Evolutionary conservation across 1,139 yeast species (phyloP).

Genomic region (Trichomonascaceae sp.): DNA sequence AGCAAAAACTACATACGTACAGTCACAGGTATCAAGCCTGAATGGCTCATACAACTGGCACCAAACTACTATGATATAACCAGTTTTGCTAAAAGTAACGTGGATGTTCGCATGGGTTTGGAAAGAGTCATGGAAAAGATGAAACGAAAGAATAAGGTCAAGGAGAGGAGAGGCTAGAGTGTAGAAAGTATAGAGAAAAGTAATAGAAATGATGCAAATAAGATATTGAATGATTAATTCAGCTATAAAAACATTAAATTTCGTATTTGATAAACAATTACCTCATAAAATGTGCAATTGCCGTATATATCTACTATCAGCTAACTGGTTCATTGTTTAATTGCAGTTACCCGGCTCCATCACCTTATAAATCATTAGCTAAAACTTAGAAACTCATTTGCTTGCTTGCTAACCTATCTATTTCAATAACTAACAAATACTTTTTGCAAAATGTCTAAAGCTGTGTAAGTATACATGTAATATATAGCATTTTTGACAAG

Average conservation of each 20-base stretch:
- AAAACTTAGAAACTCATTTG: not conserved
- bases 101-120: slow-evolving; percentile 69
- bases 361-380: not conserved
- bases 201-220: not conserved
- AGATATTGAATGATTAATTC: too few species aligned
- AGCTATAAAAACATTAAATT: too few species aligned
- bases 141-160: slow-evolving; percentile 10
- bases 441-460: slow-evolving; percentile 5
- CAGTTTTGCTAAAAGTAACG: slow-evolving; percentile 61
- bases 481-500: not conserved
- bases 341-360: not conserved
- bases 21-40: slow-evolving; percentile 86
- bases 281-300: too few species aligned
- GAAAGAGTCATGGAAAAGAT: slow-evolving; percentile 49
- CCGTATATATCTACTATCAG: too few species aligned
- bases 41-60: slow-evolving; percentile 83
- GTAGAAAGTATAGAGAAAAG: not conserved
- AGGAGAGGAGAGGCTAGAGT: not conserved
- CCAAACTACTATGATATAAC: slow-evolving; percentile 76
- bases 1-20: slow-evolving; percentile 91
- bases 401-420: not conserved
- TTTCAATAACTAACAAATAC: not conserved
- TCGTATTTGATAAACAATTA: too few species aligned
- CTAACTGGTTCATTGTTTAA: not conserved
- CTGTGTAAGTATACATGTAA: slow-evolving; percentile 5